Evolutionary conservation across 2,329 filamentous ascomycete species (phyloP), one percentile per base, ranked within the genome.

Genomic region (Microcyclospora pomicola): DNA sequence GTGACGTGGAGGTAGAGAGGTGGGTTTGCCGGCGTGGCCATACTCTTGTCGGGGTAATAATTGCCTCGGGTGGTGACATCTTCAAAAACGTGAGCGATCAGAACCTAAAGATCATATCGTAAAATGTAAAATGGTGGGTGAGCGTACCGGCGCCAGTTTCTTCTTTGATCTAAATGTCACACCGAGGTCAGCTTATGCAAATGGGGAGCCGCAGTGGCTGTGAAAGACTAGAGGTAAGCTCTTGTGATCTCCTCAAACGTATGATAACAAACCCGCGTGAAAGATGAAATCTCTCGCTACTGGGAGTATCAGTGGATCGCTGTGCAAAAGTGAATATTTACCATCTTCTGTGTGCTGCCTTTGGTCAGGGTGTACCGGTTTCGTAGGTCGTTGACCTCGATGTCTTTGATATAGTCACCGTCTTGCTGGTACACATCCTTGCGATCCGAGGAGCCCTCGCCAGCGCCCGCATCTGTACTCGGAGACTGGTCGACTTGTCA

Each of bases 111-210:
- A 61, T 53, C 48, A 38, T 61, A 59, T 55, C 59, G 62, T 63
- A 59, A 61, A 64, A 61, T 46, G 42, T 67, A 35, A 31, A 38
- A 38, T 24, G 29, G 36, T 34, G 64, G 66, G 68, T 61, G 66
- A 70, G 76, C 87, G 79, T 98, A 98, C 91, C 91, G 73, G 91
- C 88, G 74, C 91, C 91, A 79, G 88, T 96, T 58, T 95, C 85
- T 71, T 95, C 88, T 80, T 94, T 93, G 58, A 98, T 98, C 91
- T 98, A 87, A 56, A 82, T 82, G 66, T 77, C 78, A 91, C 75
- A 77, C 35, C 39, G 34, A 79, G 76, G 87, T 95, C 77, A 96
- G 87, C 85, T 91, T 77, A 77, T 84, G 82, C 75, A 79, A 83
- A 76, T 77, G 76, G 79, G 68, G 61, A 62, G 42, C 52, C 50